These are phyloP conservation scores for Apiosordaria backusii DNA, from an alignment of 495 filamentous ascomycete genomes.

Conservation along the genomic window DNA sequence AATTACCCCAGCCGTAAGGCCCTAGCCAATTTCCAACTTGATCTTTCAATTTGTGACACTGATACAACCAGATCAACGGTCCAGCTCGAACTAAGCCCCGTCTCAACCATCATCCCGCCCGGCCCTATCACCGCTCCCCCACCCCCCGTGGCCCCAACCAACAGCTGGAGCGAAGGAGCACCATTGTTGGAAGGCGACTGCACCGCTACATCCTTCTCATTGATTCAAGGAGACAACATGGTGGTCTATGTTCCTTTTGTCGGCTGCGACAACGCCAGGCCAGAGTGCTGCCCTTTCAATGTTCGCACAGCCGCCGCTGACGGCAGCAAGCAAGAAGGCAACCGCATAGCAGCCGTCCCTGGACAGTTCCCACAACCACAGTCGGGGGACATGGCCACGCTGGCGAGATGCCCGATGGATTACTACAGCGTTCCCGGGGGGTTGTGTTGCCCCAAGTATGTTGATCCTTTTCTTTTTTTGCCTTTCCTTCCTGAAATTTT, in stretches of 20 bases:
- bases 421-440: constrained; percentile 28
- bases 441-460: constrained; percentile 28
- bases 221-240: constrained; percentile 19
- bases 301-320: constrained; percentile 8
- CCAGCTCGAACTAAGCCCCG: constrained; percentile 18
- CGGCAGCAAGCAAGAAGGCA: not conserved
- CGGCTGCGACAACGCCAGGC: constrained; percentile 23
- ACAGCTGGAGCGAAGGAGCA: constrained; percentile 14
- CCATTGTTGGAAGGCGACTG: constrained; percentile 20
- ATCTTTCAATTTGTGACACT: not conserved
- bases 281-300: constrained; percentile 28
- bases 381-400: constrained; percentile 1
- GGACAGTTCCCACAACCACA: constrained; percentile 23
- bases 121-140: constrained; percentile 14
- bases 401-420: constrained; percentile 23
- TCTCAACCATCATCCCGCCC: constrained; percentile 9
- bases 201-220: constrained; percentile 22
- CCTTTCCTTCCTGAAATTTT: not conserved
- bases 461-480: not conserved
- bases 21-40: not conserved
- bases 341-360: constrained; percentile 13
- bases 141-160: not conserved
- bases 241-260: constrained; percentile 26
- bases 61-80: constrained; percentile 12
- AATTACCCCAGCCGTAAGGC: constrained; percentile 21